These are phyloP conservation scores for Inosperma sp. DNA, from an alignment of 768 basidiomycete genomes.

Conservation along the genomic window DNA sequence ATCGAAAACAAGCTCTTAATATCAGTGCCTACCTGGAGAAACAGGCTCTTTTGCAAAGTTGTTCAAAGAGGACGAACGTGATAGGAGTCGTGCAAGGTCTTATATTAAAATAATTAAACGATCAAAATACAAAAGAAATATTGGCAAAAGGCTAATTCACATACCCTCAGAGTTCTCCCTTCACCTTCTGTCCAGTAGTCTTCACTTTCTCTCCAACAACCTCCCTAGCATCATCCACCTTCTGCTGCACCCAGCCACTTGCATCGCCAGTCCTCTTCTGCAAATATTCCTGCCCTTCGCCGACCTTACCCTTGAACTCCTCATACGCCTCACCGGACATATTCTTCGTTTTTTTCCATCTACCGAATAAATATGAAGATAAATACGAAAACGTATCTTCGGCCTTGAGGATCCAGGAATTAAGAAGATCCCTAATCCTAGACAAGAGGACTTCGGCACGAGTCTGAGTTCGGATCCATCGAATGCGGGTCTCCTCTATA, in stretches of 20 bases:
- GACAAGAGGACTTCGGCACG: conserved; percentile 53
- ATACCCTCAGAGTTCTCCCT: conserved; percentile 34
- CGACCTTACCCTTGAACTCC: conserved; percentile 14
- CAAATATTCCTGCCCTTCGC: conserved; percentile 22
- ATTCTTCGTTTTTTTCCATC: conserved; percentile 28
- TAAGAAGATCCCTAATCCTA: conserved; percentile 62
- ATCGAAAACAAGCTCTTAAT: no score
- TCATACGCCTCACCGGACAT: conserved; percentile 26
- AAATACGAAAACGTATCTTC: conserved; percentile 68
- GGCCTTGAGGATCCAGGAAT: conserved; percentile 61
- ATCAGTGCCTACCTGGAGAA: no score
- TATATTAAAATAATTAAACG: no score
- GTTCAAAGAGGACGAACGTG: no score
- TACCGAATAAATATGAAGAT: conserved; percentile 43
- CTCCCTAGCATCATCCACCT: conserved; percentile 28
- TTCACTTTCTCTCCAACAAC: conserved; percentile 37
- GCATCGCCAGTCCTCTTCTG: conserved; percentile 24
- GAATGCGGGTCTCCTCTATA: conserved; percentile 73
- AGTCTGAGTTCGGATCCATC: conserved; percentile 65
- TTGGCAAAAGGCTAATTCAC: neutral
- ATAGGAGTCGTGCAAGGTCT: no score
- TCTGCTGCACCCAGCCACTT: conserved; percentile 29
- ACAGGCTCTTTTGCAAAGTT: no score
- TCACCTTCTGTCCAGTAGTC: conserved; percentile 33
- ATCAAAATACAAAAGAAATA: neutral